A percentile compares a stretch with the other conserved stretches of the same genome.
Evolutionary conservation across 2,329 filamentous ascomycete species (phyloP).

Genomic region (Ceratocystis cubensis): DNA sequence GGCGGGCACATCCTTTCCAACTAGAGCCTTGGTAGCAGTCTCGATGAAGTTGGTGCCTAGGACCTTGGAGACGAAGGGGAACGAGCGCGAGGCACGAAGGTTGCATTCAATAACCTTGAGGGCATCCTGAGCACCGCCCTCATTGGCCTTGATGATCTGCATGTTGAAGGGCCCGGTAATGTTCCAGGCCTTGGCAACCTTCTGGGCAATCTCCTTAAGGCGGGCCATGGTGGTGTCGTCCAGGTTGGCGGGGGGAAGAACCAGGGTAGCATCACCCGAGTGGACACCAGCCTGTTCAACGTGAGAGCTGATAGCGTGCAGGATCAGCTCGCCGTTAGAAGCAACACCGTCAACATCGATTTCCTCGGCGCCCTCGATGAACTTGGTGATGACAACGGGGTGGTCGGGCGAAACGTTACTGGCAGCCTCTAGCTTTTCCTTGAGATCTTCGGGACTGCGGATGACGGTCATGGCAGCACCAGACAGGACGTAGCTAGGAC

Average conservation of each 20-base stretch:
- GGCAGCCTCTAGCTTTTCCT: constrained; percentile 87
- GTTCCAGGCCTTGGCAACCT: constrained; percentile 92
- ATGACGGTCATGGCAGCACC: constrained; percentile 99
- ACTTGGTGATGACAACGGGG: constrained; percentile 95
- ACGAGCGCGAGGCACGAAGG: constrained; percentile 89
- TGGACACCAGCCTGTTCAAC: constrained; percentile 95
- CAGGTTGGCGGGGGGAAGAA: constrained; percentile 74
- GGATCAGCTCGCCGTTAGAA: constrained; percentile 68
- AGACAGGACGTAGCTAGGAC: constrained; percentile 89
- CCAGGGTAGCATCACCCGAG: constrained; percentile 90
- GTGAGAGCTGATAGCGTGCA: constrained; percentile 92
- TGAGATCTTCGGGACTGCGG: constrained; percentile 71
- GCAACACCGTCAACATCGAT: constrained; percentile 94
- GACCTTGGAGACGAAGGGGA: constrained; percentile 97
- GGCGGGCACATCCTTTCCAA: constrained; percentile 71
- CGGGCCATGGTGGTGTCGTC: constrained; percentile 67
- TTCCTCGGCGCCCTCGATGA: constrained; percentile 91
- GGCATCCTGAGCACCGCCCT: constrained; percentile 53
- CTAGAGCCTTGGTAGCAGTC: constrained; percentile 80
- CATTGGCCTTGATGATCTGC: constrained; percentile 94
- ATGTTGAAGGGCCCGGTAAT: constrained; percentile 99
- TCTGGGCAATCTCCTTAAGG: constrained; percentile 88
- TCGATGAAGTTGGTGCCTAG: constrained; percentile 95
- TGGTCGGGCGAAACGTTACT: constrained; percentile 87
- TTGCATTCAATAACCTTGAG: constrained; percentile 99